Conservation (phyloP, 164 flowering plant species). For the Kingdonia uniflora region DNA sequence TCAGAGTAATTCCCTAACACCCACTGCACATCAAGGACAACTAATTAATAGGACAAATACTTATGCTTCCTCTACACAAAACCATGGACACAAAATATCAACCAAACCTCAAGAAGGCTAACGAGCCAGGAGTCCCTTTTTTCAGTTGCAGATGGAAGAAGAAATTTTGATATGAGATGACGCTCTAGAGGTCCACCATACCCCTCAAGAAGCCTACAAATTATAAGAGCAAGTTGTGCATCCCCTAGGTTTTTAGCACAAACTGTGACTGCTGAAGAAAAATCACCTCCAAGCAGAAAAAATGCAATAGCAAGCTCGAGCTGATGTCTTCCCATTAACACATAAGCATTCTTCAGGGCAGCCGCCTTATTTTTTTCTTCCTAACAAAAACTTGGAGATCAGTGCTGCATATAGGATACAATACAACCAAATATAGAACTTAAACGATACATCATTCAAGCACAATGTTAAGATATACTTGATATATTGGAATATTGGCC, state of each 20-base stretch:
- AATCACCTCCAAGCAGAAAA: slow-evolving; percentile 95
- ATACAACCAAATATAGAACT: neutral
- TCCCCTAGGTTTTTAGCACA: slow-evolving; percentile 89
- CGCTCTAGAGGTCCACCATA: slow-evolving; percentile 56
- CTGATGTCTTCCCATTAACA: slow-evolving; percentile 92
- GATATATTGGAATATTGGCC: too few relatives aligned
- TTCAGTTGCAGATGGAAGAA: slow-evolving; percentile 72
- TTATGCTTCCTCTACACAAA: neutral
- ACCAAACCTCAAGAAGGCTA: slow-evolving; percentile 69
- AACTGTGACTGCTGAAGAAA: slow-evolving; percentile 69
- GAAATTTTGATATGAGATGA: slow-evolving; percentile 48
- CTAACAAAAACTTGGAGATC: slow-evolving; percentile 21
- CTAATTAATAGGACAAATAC: slow-evolving; percentile 4
- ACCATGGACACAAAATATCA: neutral
- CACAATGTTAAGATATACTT: too few relatives aligned
- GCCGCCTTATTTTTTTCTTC: slow-evolving; percentile 93
- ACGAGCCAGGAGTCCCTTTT: slow-evolving; percentile 80
- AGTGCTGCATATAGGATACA: neutral
- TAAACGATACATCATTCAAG: too few relatives aligned
- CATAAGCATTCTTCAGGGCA: slow-evolving; percentile 97
- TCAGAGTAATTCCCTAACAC: slow-evolving; percentile 55
- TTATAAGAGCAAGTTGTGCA: slow-evolving; percentile 94
- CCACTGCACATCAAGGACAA: slow-evolving; percentile 61
- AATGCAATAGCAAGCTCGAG: slow-evolving; percentile 89
- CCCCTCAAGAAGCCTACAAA: slow-evolving; percentile 84